Evolutionary conservation across 306 rosid genomes (phyloP).

Genomic region (Rosa lucieae): DNA sequence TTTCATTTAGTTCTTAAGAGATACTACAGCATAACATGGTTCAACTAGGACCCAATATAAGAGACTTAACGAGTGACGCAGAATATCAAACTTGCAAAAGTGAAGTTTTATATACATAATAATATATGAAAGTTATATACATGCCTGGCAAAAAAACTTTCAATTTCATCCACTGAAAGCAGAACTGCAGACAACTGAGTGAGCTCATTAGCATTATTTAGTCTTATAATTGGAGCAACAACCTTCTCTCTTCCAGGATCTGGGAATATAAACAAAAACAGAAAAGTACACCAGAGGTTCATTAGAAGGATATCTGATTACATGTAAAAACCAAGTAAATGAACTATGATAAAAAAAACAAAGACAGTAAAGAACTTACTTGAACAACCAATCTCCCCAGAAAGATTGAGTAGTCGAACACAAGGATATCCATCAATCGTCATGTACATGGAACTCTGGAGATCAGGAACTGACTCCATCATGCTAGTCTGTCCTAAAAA

Average conservation of each 20-base stretch:
- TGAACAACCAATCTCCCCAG: slow-evolving; percentile 90
- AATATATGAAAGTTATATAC: slow-evolving; percentile 8
- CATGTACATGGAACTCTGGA: slow-evolving; percentile 80
- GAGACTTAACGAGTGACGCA: not conserved
- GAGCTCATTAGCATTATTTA: slow-evolving; percentile 42
- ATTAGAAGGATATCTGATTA: slow-evolving; percentile 1
- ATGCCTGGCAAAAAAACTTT: slow-evolving; percentile 66
- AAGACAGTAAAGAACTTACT: slow-evolving; percentile 44
- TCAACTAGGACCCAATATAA: not conserved
- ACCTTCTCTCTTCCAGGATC: slow-evolving; percentile 91
- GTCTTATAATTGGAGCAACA: slow-evolving; percentile 70
- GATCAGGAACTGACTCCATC: slow-evolving; percentile 95
- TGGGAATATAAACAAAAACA: slow-evolving; percentile 20
- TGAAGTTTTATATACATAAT: not conserved
- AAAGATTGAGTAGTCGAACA: slow-evolving; percentile 69
- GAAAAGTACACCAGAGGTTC: slow-evolving; percentile 15
- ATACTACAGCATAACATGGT: not conserved
- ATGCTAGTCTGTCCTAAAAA: slow-evolving; percentile 42
- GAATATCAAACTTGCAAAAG: not conserved
- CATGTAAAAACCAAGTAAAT: slow-evolving; percentile 18
- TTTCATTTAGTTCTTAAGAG: not conserved
- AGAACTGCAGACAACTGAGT: slow-evolving; percentile 62
- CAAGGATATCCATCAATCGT: slow-evolving; percentile 70
- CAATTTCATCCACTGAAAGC: slow-evolving; percentile 64
- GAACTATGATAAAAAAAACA: not conserved